Evolutionary conservation across 306 rosid species (phyloP).

Genomic region (Senna siamea): DNA sequence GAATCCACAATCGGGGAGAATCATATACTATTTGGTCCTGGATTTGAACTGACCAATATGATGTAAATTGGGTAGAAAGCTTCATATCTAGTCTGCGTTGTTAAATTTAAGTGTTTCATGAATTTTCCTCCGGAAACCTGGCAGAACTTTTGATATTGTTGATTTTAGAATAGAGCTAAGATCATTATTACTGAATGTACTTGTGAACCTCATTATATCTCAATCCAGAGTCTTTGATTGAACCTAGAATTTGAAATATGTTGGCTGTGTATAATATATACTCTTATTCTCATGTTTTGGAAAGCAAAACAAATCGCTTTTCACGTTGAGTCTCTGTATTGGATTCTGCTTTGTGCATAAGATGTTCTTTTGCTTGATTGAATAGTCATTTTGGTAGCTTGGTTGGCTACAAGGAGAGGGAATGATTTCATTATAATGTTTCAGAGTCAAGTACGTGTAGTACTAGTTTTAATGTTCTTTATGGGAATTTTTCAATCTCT

Average conservation of each 20-base stretch:
- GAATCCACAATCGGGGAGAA: not conserved
- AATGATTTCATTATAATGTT: not conserved
- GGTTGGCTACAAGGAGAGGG: not conserved
- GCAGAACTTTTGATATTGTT: not conserved
- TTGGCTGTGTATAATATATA: not conserved
- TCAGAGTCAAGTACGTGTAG: not conserved
- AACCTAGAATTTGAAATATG: slow-evolving; percentile 13
- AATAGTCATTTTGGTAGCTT: slow-evolving; percentile 25
- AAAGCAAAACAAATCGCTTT: slow-evolving; percentile 1
- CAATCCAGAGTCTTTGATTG: not conserved
- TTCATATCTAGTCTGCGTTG: not conserved
- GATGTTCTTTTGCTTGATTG: not conserved
- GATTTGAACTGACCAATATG: not conserved
- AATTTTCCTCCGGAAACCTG: not conserved
- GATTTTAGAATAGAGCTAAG: not conserved
- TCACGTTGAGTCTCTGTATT: not conserved
- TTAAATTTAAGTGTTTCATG: not conserved
- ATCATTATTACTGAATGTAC: slow-evolving; percentile 13
- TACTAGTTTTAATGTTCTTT: not conserved
- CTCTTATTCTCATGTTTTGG: not conserved
- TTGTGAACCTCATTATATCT: not conserved
- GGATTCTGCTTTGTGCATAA: not conserved
- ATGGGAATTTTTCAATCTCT: slow-evolving; percentile 35
- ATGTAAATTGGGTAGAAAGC: not conserved
- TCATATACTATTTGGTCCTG: slow-evolving; percentile 1